Conservation (phyloP, 306 rosid genomes). For the Ceratonia siliqua region DNA sequence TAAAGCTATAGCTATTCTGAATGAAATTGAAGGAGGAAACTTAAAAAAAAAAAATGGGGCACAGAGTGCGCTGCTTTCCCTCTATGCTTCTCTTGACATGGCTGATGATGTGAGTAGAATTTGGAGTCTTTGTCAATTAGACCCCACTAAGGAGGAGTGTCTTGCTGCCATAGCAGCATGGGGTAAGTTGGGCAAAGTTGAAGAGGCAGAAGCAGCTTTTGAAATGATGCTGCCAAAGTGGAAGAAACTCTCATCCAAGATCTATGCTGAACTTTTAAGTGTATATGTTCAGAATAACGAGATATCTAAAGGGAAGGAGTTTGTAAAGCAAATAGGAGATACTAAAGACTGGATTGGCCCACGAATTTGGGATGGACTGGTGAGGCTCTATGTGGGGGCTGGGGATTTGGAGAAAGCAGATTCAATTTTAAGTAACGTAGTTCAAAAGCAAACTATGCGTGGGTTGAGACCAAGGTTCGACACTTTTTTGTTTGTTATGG, state of each 20-base stretch:
- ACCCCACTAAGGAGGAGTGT: background rate
- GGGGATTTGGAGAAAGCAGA: constrained; percentile 28
- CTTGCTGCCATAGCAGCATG: constrained; percentile 19
- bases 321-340: constrained; percentile 13
- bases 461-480: constrained; percentile 1
- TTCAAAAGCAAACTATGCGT: background rate
- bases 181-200: constrained; percentile 31
- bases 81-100: constrained; percentile 25
- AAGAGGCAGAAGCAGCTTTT: constrained; percentile 34
- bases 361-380: constrained; percentile 27
- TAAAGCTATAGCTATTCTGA: constrained; percentile 19
- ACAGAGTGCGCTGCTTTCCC: background rate
- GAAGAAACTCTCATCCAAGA: constrained; percentile 26
- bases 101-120: constrained; percentile 27
- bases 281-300: constrained; percentile 21
- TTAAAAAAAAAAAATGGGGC: background rate
- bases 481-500: constrained; percentile 23
- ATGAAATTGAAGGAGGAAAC: constrained; percentile 20
- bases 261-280: constrained; percentile 6
- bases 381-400: constrained; percentile 21
- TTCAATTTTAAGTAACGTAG: constrained; percentile 20
- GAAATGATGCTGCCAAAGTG: constrained; percentile 19
- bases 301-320: constrained; percentile 26
- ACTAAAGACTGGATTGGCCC: constrained; percentile 20
- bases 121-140: constrained; percentile 11